Conservation (phyloP, 192 early-diverging fungal genomes). For the Geranomyces variabilis region DNA sequence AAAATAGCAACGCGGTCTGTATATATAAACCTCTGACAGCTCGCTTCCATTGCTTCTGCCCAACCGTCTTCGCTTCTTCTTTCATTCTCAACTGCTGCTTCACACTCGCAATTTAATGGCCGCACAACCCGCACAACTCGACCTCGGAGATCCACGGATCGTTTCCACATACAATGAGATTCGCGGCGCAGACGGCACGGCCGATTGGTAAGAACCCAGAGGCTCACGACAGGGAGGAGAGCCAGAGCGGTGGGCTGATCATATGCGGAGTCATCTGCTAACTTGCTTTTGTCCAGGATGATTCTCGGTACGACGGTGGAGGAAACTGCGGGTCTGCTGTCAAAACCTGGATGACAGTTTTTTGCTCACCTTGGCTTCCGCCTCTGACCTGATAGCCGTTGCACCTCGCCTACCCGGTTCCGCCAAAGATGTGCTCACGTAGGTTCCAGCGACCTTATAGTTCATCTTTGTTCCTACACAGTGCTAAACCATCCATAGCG, state of each 20-base stretch:
- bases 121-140: not conserved
- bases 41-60: too few species aligned
- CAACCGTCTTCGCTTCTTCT: too few species aligned
- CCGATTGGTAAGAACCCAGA: constrained; percentile 2
- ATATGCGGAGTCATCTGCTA: not conserved
- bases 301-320: not conserved
- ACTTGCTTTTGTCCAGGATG: not conserved
- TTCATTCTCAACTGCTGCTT: too few species aligned
- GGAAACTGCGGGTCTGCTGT: not conserved
- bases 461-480: not conserved
- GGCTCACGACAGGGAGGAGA: not conserved
- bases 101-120: not conserved
- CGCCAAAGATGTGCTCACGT: not conserved
- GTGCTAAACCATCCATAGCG: not conserved
- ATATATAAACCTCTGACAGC: too few species aligned
- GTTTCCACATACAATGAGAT: constrained; percentile 1
- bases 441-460: not conserved
- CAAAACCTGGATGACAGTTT: not conserved
- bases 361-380: too few species aligned
- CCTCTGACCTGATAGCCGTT: constrained; percentile 1
- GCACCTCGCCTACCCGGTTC: constrained; percentile 3
- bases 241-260: not conserved
- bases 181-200: not conserved
- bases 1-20: too few species aligned
- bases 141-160: not conserved